phyloP scores from a whole-genome alignment of 805 yeast genomes.

The Yamadazyma paraphyllophila region DNA sequence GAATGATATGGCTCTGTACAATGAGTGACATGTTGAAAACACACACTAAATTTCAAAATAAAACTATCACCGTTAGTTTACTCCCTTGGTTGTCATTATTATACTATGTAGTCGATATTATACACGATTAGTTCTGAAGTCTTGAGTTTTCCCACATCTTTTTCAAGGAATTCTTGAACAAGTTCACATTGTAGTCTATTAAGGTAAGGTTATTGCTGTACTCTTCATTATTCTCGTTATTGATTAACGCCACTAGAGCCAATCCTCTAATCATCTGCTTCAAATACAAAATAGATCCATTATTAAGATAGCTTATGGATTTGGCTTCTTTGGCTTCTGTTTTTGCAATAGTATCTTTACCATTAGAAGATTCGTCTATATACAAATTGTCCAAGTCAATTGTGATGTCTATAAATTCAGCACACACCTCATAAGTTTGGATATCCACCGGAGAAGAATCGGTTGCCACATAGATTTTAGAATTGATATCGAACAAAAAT shows the following conservation, averaged over 20 bases:
- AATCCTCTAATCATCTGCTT: slow-evolving; percentile 91
- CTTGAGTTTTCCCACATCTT: slow-evolving; percentile 60
- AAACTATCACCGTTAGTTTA: too few relatives aligned
- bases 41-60: not conserved
- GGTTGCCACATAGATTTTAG: slow-evolving; percentile 93
- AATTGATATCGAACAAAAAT: slow-evolving; percentile 84
- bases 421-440: slow-evolving; percentile 93
- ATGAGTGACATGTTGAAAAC: not conserved
- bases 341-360: slow-evolving; percentile 6
- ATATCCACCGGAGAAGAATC: slow-evolving; percentile 95
- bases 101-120: not conserved
- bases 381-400: slow-evolving; percentile 81
- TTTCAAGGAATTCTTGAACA: slow-evolving; percentile 73
- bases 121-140: slow-evolving; percentile 2
- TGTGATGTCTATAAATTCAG: slow-evolving; percentile 93
- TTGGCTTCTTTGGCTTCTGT: slow-evolving; percentile 40
- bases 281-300: slow-evolving; percentile 80
- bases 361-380: slow-evolving; percentile 23
- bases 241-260: slow-evolving; percentile 83
- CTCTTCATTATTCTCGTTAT: slow-evolving; percentile 24
- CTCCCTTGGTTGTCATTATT: not conserved
- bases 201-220: slow-evolving; percentile 54
- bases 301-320: slow-evolving; percentile 73
- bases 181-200: slow-evolving; percentile 84
- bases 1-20: too few relatives aligned